Conservation (phyloP, 2,329 filamentous ascomycete genomes). For the Penicillium sp. region DNA sequence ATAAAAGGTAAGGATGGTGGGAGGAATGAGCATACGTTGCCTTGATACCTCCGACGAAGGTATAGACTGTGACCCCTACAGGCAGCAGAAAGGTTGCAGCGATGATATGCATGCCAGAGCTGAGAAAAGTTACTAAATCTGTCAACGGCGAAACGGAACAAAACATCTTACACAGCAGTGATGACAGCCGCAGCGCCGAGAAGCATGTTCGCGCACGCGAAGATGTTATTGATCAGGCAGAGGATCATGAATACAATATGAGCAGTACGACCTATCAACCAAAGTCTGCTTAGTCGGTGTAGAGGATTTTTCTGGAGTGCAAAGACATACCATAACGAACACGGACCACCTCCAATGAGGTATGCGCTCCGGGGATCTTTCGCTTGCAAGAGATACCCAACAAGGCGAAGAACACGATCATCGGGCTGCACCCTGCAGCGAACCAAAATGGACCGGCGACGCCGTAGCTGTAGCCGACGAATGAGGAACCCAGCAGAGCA, state of each 20-base stretch:
- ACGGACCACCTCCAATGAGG: slow-evolving; percentile 53
- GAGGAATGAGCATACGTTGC: slow-evolving; percentile 29
- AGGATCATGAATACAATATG: slow-evolving; percentile 55
- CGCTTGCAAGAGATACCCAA: slow-evolving; percentile 53
- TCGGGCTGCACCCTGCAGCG: slow-evolving; percentile 54
- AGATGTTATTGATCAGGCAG: slow-evolving; percentile 55
- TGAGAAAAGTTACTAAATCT: slow-evolving; percentile 9
- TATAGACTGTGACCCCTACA: slow-evolving; percentile 41
- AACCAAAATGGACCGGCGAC: slow-evolving; percentile 59
- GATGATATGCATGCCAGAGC: slow-evolving; percentile 52
- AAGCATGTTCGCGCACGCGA: slow-evolving; percentile 55
- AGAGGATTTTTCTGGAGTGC: neutral
- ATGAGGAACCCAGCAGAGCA: slow-evolving; percentile 50
- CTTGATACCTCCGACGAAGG: slow-evolving; percentile 42
- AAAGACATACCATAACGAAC: slow-evolving; percentile 47
- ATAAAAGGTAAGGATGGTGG: no score
- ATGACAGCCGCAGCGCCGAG: slow-evolving; percentile 47
- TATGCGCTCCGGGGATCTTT: slow-evolving; percentile 55
- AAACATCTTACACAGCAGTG: slow-evolving; percentile 31
- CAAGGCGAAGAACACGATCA: slow-evolving; percentile 57
- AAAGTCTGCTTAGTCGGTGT: neutral
- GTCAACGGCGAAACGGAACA: no score
- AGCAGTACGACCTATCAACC: slow-evolving; percentile 32
- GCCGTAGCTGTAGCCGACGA: slow-evolving; percentile 56
- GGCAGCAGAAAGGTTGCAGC: slow-evolving; percentile 50